These are phyloP conservation scores for Candida koratica DNA, from an alignment of 805 yeast species.

Conservation along the genomic window DNA sequence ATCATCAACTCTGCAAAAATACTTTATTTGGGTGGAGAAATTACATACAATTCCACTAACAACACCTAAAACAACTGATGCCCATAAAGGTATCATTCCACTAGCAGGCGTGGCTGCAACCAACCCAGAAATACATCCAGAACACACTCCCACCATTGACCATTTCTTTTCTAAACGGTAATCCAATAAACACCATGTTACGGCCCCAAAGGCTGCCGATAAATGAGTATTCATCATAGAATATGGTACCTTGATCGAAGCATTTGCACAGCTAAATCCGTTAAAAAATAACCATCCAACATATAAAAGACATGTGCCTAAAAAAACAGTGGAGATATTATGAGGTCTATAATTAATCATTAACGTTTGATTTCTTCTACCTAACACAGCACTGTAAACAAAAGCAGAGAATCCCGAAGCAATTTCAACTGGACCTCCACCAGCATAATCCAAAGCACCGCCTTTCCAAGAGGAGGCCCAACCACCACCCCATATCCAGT, in stretches of 20 bases:
- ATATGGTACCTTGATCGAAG: conserved; percentile 78
- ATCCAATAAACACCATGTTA: conserved; percentile 89
- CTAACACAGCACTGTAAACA: conserved; percentile 75
- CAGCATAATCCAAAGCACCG: conserved; percentile 95
- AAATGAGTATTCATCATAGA: conserved; percentile 90
- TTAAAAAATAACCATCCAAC: conserved; percentile 97
- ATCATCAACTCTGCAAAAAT: conserved; percentile 79
- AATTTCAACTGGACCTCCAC: conserved; percentile 97
- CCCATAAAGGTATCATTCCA: conserved; percentile 89
- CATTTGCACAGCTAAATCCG: conserved; percentile 82
- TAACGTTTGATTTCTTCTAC: conserved; percentile 69
- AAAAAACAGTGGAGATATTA: conserved; percentile 83
- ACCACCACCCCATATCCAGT: conserved; percentile 95
- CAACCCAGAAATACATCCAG: conserved; percentile 91
- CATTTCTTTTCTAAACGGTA: conserved; percentile 83
- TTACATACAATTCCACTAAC: conserved; percentile 82
- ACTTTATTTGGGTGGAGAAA: conserved; percentile 83
- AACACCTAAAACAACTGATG: conserved; percentile 79
- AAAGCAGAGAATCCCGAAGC: conserved; percentile 88
- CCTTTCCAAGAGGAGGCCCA: conserved; percentile 78
- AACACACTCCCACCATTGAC: conserved; percentile 93
- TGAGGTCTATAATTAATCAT: conserved; percentile 92
- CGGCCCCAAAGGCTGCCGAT: conserved; percentile 85
- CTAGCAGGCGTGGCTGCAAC: conserved; percentile 97
- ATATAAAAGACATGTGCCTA: conserved; percentile 86